These are phyloP conservation scores for Hypoxylon sp. DNA, from an alignment of 2,329 filamentous ascomycete genomes.

Conservation along the genomic window DNA sequence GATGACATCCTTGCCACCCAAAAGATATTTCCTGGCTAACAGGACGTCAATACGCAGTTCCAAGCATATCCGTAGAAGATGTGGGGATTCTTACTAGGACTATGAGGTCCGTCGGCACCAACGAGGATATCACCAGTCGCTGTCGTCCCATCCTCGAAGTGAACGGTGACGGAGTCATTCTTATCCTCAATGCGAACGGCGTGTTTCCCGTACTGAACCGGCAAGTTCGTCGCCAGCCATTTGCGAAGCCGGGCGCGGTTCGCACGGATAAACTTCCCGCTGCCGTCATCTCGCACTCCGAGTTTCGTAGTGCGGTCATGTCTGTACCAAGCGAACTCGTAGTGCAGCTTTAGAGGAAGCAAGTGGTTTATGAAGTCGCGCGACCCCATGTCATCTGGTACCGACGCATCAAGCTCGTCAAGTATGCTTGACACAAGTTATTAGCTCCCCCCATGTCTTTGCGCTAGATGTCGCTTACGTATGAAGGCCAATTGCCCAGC, in stretches of 20 bases:
- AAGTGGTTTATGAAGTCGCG: slow-evolving; percentile 43
- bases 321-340: slow-evolving; percentile 42
- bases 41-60: slow-evolving; percentile 14
- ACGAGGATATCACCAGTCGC: slow-evolving; percentile 60
- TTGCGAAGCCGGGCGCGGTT: slow-evolving; percentile 49
- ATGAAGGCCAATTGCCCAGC: slow-evolving; percentile 44
- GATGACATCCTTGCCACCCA: slow-evolving; percentile 48
- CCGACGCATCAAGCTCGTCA: slow-evolving; percentile 42
- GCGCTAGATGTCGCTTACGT: slow-evolving; percentile 20
- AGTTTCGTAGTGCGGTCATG: slow-evolving; percentile 35
- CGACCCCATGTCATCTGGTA: slow-evolving; percentile 43
- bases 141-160: slow-evolving; percentile 59
- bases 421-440: slow-evolving; percentile 37
- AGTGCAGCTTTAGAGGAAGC: slow-evolving; percentile 38
- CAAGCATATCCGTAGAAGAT: slow-evolving; percentile 14
- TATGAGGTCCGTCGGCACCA: slow-evolving; percentile 61
- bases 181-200: slow-evolving; percentile 53
- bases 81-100: slow-evolving; percentile 52
- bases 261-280: slow-evolving; percentile 51
- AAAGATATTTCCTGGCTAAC: slow-evolving; percentile 50
- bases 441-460: slow-evolving; percentile 4
- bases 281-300: slow-evolving; percentile 44
- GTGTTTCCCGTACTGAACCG: slow-evolving; percentile 57
- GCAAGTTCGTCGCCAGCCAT: slow-evolving; percentile 47
- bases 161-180: slow-evolving; percentile 53